Conservation (phyloP, 2,329 filamentous ascomycete genomes). For the Fusarium mangiferae region DNA sequence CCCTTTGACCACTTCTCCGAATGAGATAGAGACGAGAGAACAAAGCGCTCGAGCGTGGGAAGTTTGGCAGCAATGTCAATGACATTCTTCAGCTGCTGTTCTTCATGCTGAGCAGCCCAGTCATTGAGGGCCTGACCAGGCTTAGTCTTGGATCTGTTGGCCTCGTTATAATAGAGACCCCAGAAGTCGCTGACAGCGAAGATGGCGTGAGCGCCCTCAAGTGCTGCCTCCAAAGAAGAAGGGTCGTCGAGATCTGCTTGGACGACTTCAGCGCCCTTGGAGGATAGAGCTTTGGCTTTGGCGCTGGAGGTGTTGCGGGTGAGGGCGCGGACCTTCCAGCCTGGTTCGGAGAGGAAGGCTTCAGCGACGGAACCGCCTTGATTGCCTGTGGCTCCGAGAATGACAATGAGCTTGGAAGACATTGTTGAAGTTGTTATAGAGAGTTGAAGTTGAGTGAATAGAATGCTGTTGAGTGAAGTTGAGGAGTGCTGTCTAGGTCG, state of each 20-base stretch:
- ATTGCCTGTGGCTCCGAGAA: conserved; percentile 34
- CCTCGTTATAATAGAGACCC: conserved; percentile 20
- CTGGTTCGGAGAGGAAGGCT: conserved; percentile 11
- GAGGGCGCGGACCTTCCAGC: conserved; percentile 25
- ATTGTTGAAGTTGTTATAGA: neutral
- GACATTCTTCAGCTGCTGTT: conserved; percentile 50
- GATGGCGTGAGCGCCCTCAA: conserved; percentile 27
- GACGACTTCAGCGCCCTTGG: conserved; percentile 14
- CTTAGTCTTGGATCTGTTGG: conserved; percentile 16
- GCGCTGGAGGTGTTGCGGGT: conserved; percentile 19
- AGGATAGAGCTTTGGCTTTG: conserved; percentile 14
- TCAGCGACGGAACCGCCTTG: conserved; percentile 29
- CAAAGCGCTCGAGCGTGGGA: conserved; percentile 48
- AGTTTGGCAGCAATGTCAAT: conserved; percentile 50
- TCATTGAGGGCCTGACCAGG: conserved; percentile 26
- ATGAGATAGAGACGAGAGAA: conserved; percentile 52
- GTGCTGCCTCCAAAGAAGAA: neutral
- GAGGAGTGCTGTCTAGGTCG: neutral
- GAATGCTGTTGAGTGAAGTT: neutral
- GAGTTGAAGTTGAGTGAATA: neutral
- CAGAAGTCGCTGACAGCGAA: conserved; percentile 47
- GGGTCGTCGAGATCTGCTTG: conserved; percentile 11
- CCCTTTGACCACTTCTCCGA: conserved; percentile 51
- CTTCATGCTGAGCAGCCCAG: conserved; percentile 45
- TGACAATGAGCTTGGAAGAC: conserved; percentile 25